These are phyloP conservation scores for Beauveria asiatica DNA, from an alignment of 2,329 filamentous ascomycete genomes.

Conservation along the genomic window DNA sequence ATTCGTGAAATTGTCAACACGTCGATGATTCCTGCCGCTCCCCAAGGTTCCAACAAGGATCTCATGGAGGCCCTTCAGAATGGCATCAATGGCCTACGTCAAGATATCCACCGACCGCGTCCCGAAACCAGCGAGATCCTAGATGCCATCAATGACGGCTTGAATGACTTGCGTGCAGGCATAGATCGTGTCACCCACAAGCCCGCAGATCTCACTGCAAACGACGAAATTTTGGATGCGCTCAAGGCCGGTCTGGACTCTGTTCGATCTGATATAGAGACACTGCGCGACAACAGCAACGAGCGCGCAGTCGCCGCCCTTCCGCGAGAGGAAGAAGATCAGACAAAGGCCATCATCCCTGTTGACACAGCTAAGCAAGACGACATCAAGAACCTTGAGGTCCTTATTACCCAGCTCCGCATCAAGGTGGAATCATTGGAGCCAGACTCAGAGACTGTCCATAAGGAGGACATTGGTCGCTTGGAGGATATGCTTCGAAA, in stretches of 20 bases:
- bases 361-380: constrained; percentile 52
- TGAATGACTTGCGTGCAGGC: constrained; percentile 66
- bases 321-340: constrained; percentile 13
- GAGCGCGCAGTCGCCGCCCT: constrained; percentile 40
- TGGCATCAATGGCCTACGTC: constrained; percentile 65
- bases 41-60: constrained; percentile 47
- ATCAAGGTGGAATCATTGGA: constrained; percentile 64
- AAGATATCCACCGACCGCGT: constrained; percentile 61
- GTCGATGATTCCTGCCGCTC: constrained; percentile 52
- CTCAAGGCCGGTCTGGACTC: constrained; percentile 72
- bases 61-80: constrained; percentile 62
- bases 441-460: constrained; percentile 25
- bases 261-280: constrained; percentile 67
- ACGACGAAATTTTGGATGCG: constrained; percentile 82
- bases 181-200: constrained; percentile 73
- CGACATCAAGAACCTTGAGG: constrained; percentile 79
- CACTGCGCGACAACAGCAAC: constrained; percentile 49
- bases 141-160: constrained; percentile 80
- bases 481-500: constrained; percentile 44
- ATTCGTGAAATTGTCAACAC: constrained; percentile 70
- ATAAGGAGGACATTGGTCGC: constrained; percentile 46
- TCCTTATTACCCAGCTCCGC: constrained; percentile 71
- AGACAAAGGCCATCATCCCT: constrained; percentile 24
- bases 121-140: constrained; percentile 78
- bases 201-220: constrained; percentile 72